phyloP scores from a whole-genome alignment of 1,284 basidiomycete species.

The Singerocomus inundabilis region DNA sequence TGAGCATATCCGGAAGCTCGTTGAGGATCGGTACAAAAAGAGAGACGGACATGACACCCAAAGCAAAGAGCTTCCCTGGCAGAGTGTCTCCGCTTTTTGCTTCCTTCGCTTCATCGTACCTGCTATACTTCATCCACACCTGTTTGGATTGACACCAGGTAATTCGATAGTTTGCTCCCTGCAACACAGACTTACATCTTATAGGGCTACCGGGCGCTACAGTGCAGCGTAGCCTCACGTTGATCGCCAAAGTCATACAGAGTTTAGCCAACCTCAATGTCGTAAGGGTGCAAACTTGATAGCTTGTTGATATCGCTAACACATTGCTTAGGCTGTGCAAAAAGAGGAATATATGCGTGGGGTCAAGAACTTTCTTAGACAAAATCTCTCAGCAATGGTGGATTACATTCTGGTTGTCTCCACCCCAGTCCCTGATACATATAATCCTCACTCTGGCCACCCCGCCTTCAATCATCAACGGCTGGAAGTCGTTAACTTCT shows the following conservation, averaged over 20 bases:
- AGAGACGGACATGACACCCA: conserved; percentile 39
- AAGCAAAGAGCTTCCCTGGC: conserved; percentile 63
- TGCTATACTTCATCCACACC: conserved; percentile 74
- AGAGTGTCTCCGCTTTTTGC: conserved; percentile 82
- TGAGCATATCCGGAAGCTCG: conserved; percentile 65
- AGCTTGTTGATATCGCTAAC: conserved; percentile 3
- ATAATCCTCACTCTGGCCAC: conserved; percentile 27
- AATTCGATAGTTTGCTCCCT: conserved; percentile 16
- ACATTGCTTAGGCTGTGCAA: conserved; percentile 47
- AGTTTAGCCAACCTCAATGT: conserved; percentile 76
- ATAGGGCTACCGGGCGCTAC: conserved; percentile 61
- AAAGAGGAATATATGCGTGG: conserved; percentile 75
- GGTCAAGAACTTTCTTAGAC: conserved; percentile 61
- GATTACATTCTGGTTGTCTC: conserved; percentile 74
- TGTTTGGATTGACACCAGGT: conserved; percentile 75
- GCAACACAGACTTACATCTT: conserved; percentile 8
- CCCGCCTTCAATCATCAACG: conserved; percentile 49
- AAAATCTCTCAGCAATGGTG: conserved; percentile 63
- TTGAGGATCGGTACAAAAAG: conserved; percentile 59
- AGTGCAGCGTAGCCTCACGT: conserved; percentile 71
- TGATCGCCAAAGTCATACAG: conserved; percentile 78
- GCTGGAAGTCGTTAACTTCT: conserved; percentile 49
- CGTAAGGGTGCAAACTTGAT: conserved; percentile 41
- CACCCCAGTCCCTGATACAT: conserved; percentile 44
- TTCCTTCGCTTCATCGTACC: conserved; percentile 84